Percentiles rank a stretch among this genome's conserved stretches.
phyloP scores from a whole-genome alignment of 176 grass and related monocot species.

The Pontederia paniculata region DNA sequence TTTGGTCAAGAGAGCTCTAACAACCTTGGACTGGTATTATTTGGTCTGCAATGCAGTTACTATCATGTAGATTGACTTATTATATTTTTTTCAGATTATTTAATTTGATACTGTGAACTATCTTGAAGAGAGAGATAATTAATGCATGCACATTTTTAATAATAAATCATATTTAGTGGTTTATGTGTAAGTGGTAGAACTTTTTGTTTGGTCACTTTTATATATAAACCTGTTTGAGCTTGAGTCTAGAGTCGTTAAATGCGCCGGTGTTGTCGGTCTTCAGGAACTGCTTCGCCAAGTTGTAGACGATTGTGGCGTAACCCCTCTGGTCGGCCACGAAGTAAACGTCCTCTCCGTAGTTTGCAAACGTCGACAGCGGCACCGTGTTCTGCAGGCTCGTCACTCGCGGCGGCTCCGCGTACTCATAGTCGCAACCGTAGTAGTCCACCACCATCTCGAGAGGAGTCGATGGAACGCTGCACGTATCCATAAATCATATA shows the following conservation, averaged over 20 bases:
- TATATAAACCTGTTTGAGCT: no score
- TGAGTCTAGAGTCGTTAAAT: neutral
- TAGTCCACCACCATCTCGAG: conserved; percentile 63
- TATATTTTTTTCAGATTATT: no score
- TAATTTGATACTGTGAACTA: no score
- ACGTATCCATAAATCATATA: neutral
- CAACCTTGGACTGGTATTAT: no score
- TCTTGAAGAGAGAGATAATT: no score
- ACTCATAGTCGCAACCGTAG: conserved; percentile 45
- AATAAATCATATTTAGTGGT: no score
- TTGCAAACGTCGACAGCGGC: conserved; percentile 26
- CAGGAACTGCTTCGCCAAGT: conserved; percentile 38
- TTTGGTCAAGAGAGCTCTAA: no score
- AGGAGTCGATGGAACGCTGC: conserved; percentile 22
- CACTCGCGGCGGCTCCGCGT: conserved; percentile 40
- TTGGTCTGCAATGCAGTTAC: no score
- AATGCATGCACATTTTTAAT: no score
- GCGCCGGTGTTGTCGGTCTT: conserved; percentile 18
- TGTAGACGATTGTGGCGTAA: conserved; percentile 33
- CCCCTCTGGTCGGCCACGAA: conserved; percentile 51
- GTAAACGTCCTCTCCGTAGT: conserved; percentile 33
- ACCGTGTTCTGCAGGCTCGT: conserved; percentile 52
- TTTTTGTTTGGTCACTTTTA: no score
- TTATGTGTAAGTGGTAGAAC: no score
- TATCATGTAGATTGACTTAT: no score